Evolutionary conservation across 192 early-diverging fungal species (phyloP).

Genomic region (Chytriomyces sp.): DNA sequence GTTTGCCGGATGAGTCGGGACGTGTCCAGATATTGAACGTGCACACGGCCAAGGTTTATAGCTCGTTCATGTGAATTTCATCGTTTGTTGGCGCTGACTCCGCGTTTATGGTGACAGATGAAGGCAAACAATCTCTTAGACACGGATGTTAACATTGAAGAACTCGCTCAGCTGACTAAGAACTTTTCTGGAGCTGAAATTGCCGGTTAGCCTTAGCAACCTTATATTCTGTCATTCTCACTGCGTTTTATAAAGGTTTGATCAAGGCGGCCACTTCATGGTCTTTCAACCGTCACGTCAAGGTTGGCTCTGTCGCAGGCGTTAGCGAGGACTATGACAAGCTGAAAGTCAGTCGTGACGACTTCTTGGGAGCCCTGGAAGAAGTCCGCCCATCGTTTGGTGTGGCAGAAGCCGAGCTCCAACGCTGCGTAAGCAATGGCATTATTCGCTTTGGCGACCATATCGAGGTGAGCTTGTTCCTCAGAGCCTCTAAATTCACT

Average conservation of each 20-base stretch:
- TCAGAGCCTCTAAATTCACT: no score
- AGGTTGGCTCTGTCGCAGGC: slow-evolving; percentile 82
- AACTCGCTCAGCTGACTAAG: slow-evolving; percentile 87
- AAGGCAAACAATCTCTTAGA: slow-evolving; percentile 78
- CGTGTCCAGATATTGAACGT: slow-evolving; percentile 94
- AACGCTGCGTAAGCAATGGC: slow-evolving; percentile 79
- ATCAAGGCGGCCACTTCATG: slow-evolving; percentile 91
- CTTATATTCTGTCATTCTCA: no score
- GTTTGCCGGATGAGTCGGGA: slow-evolving; percentile 88
- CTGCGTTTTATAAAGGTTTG: slow-evolving; percentile 54
- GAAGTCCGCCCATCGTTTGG: slow-evolving; percentile 96
- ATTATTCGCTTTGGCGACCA: slow-evolving; percentile 77
- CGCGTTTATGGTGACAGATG: slow-evolving; percentile 57
- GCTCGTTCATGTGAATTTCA: no score
- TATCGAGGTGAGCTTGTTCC: slow-evolving; percentile 64
- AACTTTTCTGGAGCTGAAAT: slow-evolving; percentile 99
- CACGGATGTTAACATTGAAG: slow-evolving; percentile 76
- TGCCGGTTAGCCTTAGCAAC: slow-evolving; percentile 56
- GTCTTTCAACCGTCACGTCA: slow-evolving; percentile 94
- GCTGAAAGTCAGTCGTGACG: slow-evolving; percentile 81
- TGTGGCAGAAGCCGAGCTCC: slow-evolving; percentile 86
- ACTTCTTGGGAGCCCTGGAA: slow-evolving; percentile 86
- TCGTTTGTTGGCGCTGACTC: no score
- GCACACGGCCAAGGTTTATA: slow-evolving; percentile 84
- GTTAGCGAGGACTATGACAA: slow-evolving; percentile 83